Percentiles rank a stretch among this genome's conserved stretches.
Evolutionary conservation across 352 stramenopile genomes (phyloP).

Genomic region (Globisporangium radiosum): DNA sequence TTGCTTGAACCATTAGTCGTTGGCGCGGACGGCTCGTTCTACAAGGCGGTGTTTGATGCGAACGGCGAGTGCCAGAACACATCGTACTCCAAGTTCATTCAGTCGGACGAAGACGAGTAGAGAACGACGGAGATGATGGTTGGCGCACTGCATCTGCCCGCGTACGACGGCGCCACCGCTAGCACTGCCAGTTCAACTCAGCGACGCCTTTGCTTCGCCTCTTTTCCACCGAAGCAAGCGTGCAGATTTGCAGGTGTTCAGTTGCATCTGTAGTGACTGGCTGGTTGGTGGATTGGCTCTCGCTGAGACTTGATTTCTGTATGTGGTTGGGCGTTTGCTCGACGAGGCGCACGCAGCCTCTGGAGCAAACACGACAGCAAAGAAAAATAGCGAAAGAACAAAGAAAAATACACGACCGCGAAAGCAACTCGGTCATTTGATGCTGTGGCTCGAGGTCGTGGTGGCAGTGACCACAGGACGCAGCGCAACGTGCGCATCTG

Average conservation of each 20-base stretch:
- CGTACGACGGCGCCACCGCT: too few species aligned
- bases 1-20: constrained; percentile 43
- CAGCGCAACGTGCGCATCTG: too few species aligned
- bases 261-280: not conserved
- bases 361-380: too few species aligned
- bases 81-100: constrained; percentile 89
- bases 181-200: too few species aligned
- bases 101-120: constrained; percentile 85
- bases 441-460: too few species aligned
- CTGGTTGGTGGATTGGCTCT: not conserved
- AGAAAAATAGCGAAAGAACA: too few species aligned
- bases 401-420: too few species aligned
- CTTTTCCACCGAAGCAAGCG: not conserved
- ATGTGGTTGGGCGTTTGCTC: not conserved
- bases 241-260: not conserved
- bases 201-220: not conserved
- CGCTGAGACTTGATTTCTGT: constrained; percentile 6
- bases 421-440: too few species aligned
- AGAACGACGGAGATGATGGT: constrained; percentile 3
- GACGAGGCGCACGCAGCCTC: too few species aligned
- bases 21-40: constrained; percentile 82
- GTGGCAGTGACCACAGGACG: too few species aligned
- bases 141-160: too few species aligned
- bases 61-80: constrained; percentile 87
- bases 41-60: constrained; percentile 84